Conservation (phyloP, 2,329 filamentous ascomycete genomes). For the Botrytis pseudocinerea region DNA sequence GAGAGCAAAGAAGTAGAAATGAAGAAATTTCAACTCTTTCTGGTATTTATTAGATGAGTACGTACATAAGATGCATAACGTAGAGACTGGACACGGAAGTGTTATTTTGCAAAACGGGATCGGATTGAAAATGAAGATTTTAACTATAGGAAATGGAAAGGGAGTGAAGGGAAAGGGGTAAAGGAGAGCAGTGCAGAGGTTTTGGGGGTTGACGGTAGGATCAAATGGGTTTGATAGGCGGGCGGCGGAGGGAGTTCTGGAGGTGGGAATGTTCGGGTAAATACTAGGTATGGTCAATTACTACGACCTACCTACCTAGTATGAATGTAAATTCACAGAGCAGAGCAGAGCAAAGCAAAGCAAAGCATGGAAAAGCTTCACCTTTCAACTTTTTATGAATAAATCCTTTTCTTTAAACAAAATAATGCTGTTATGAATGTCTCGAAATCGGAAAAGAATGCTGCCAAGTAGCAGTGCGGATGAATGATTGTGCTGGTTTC, state of each 20-base stretch:
- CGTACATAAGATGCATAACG: conserved; percentile 14
- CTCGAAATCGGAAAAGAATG: background rate
- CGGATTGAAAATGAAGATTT: background rate
- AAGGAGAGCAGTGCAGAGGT: background rate
- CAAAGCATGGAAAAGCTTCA: background rate
- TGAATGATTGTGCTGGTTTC: background rate
- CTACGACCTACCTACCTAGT: background rate
- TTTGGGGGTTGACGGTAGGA: background rate
- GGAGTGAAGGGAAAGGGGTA: background rate
- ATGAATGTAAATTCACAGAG: background rate
- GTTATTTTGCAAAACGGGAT: background rate
- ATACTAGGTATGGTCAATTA: background rate
- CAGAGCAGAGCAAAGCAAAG: background rate
- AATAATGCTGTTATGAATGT: background rate
- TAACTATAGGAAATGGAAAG: no score
- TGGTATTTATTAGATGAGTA: conserved; percentile 19
- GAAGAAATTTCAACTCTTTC: background rate
- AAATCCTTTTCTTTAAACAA: background rate
- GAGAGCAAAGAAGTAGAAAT: background rate
- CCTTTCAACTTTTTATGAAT: background rate
- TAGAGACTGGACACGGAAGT: background rate
- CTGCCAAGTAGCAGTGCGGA: conserved; percentile 6
- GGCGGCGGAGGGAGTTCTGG: conserved; percentile 11
- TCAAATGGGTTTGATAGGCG: background rate
- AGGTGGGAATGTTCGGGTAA: background rate